These are phyloP conservation scores for Auriscalpium vulgare DNA, from an alignment of 768 basidiomycete species.

Conservation along the genomic window DNA sequence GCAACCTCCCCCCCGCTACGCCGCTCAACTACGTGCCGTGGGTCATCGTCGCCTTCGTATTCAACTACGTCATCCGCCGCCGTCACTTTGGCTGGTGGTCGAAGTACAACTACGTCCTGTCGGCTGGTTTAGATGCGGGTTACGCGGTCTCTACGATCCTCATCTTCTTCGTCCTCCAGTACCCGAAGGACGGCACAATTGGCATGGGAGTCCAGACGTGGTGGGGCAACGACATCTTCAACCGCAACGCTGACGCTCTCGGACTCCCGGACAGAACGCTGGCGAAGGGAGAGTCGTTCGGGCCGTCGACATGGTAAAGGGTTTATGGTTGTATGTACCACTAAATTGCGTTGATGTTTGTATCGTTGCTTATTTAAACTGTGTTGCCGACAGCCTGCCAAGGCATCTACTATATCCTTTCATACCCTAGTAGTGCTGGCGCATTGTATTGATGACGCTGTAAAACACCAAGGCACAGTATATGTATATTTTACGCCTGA, in stretches of 20 bases:
- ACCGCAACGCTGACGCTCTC: neutral
- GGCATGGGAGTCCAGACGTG: slow-evolving; percentile 28
- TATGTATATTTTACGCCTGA: no score
- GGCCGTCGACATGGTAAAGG: neutral
- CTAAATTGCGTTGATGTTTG: no score
- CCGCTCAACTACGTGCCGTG: slow-evolving; percentile 34
- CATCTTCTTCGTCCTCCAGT: slow-evolving; percentile 26
- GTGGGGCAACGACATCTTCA: slow-evolving; percentile 20
- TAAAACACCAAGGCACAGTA: no score
- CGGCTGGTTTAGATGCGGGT: slow-evolving; percentile 5
- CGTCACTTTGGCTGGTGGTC: slow-evolving; percentile 24
- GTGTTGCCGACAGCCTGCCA: no score
- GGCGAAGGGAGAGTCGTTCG: slow-evolving; percentile 8
- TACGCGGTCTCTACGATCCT: slow-evolving; percentile 19
- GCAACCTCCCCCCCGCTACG: slow-evolving; percentile 33
- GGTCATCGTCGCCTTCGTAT: slow-evolving; percentile 34
- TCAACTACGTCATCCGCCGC: slow-evolving; percentile 21
- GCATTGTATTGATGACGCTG: no score
- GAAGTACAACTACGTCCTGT: slow-evolving; percentile 24
- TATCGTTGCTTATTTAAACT: no score
- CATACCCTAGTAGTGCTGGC: no score
- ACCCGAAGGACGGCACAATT: slow-evolving; percentile 25
- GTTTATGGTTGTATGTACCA: no score
- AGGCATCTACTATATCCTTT: no score
- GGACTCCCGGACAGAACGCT: slow-evolving; percentile 20